Percentiles rank a stretch among this genome's conserved stretches.
Evolutionary conservation across 345 rosid genomes (phyloP).

Genomic region (Hibiscus trionum): DNA sequence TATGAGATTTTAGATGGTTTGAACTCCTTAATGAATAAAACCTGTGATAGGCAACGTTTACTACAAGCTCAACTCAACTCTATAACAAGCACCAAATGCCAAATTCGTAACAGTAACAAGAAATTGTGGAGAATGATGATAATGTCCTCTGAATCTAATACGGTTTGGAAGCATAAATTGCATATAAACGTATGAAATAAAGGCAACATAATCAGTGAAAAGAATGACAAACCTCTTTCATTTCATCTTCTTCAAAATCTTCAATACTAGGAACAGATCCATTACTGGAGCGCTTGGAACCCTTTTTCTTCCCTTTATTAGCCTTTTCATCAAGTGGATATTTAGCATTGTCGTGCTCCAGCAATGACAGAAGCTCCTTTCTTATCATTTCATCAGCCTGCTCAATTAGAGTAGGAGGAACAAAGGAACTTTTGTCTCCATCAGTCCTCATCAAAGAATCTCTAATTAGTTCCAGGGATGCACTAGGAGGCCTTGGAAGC

Average conservation of each 20-base stretch:
- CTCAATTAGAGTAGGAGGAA: conserved; percentile 79
- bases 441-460: conserved; percentile 68
- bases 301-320: conserved; percentile 70
- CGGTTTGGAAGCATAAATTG: neutral
- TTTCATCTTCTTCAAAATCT: conserved; percentile 73
- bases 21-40: neutral
- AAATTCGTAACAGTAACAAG: neutral
- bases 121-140: neutral
- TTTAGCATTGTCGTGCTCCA: conserved; percentile 93
- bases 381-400: conserved; percentile 86
- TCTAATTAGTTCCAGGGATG: conserved; percentile 79
- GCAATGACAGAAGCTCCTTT: conserved; percentile 60
- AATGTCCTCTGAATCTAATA: neutral
- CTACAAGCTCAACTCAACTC: neutral
- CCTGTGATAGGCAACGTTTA: neutral
- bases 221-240: conserved; percentile 50
- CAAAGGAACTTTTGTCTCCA: conserved; percentile 88
- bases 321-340: conserved; percentile 86
- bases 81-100: neutral
- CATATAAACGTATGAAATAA: neutral
- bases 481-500: conserved; percentile 89
- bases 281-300: conserved; percentile 48
- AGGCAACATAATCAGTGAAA: neutral
- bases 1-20: neutral
- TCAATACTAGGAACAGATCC: conserved; percentile 57